Percentiles rank a stretch among this genome's conserved stretches.
Evolutionary conservation across 331 rosid species (phyloP).

Genomic region (Acacia concinna): DNA sequence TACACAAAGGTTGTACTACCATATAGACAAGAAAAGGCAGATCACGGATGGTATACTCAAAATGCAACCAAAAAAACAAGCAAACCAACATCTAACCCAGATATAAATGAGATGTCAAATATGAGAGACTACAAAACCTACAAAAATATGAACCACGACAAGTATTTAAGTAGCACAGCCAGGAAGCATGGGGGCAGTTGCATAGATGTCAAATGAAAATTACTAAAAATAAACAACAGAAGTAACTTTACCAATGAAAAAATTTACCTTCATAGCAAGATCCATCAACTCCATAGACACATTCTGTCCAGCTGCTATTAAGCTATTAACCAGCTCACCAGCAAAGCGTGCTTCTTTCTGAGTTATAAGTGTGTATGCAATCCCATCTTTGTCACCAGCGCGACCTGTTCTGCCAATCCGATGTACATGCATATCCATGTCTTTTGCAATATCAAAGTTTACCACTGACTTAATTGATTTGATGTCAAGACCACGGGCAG

Average conservation of each 20-base stretch:
- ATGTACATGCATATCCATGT: slow-evolving; percentile 99
- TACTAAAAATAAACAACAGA: slow-evolving; percentile 2
- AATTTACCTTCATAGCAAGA: slow-evolving; percentile 93
- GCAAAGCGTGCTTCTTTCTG: slow-evolving; percentile 98
- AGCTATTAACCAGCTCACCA: slow-evolving; percentile 91
- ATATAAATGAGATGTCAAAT: not conserved
- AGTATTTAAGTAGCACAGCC: not conserved
- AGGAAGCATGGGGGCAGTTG: slow-evolving; percentile 10
- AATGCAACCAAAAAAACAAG: not conserved
- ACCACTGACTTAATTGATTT: slow-evolving; percentile 96
- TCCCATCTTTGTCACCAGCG: slow-evolving; percentile 99
- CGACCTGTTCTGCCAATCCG: slow-evolving; percentile 99
- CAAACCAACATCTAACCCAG: not conserved
- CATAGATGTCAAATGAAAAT: not conserved
- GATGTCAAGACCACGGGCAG: slow-evolving; percentile 98
- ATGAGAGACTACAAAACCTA: slow-evolving; percentile 6
- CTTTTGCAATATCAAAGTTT: slow-evolving; percentile 94
- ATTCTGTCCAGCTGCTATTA: slow-evolving; percentile 94
- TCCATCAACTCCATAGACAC: slow-evolving; percentile 87
- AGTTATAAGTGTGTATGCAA: slow-evolving; percentile 87
- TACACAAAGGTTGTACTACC: not conserved
- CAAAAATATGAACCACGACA: slow-evolving; percentile 5
- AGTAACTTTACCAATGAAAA: not conserved
- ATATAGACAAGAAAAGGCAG: not conserved
- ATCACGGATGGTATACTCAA: not conserved